phyloP scores from a whole-genome alignment of 2,329 filamentous ascomycete genomes.

The Clarireedia monteithiana region DNA sequence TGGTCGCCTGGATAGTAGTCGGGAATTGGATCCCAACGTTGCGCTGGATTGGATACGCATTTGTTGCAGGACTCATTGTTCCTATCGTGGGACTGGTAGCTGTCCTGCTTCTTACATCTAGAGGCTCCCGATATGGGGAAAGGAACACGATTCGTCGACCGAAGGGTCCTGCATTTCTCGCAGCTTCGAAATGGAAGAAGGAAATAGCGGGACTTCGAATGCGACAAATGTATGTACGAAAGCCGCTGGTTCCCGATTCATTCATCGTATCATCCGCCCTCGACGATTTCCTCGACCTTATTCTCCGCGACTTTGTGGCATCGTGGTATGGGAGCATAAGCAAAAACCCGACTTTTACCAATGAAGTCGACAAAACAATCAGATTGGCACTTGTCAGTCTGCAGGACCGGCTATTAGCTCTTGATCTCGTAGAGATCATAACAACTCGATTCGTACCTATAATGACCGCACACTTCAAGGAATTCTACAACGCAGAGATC shows the following conservation, averaged over 20 bases:
- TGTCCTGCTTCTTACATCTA: conserved; percentile 55
- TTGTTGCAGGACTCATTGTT: conserved; percentile 60
- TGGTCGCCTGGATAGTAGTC: conserved; percentile 82
- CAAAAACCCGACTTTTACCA: conserved; percentile 67
- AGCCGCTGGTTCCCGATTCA: conserved; percentile 67
- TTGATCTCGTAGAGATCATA: conserved; percentile 77
- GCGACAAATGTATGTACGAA: conserved; percentile 58
- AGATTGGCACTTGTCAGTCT: conserved; percentile 65
- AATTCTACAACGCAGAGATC: conserved; percentile 86
- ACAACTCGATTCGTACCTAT: conserved; percentile 81
- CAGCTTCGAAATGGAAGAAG: conserved; percentile 55
- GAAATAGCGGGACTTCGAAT: conserved; percentile 61
- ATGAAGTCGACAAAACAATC: conserved; percentile 78
- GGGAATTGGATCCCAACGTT: conserved; percentile 76
- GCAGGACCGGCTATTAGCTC: conserved; percentile 60
- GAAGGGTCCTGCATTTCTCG: conserved; percentile 51
- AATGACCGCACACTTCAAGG: conserved; percentile 77
- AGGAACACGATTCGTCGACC: conserved; percentile 35
- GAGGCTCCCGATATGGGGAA: conserved; percentile 37
- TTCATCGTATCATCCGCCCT: conserved; percentile 71
- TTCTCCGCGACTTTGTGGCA: conserved; percentile 76
- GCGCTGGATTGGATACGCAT: conserved; percentile 79
- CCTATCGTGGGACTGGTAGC: conserved; percentile 46
- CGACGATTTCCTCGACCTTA: conserved; percentile 68
- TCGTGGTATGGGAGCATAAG: conserved; percentile 89